Percentiles rank a stretch among this genome's conserved stretches.
These are phyloP conservation scores for Diaporthe humulicola DNA, from an alignment of 2,329 filamentous ascomycete species.

Conservation along the genomic window DNA sequence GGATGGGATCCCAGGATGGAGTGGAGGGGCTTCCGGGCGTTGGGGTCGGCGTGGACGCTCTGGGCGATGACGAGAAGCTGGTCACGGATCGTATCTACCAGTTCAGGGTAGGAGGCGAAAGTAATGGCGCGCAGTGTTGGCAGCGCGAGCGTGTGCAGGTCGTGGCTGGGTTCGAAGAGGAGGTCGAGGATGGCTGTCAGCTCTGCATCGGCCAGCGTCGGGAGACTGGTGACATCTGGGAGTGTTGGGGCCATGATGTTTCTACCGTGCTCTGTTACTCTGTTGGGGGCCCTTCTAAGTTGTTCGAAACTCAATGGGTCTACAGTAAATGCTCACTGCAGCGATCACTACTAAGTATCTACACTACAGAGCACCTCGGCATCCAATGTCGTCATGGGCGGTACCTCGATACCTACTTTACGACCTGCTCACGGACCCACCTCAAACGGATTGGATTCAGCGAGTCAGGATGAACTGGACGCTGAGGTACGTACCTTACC, in stretches of 20 bases:
- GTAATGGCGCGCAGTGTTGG: slow-evolving; percentile 70
- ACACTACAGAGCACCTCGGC: not conserved
- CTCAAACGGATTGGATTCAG: not conserved
- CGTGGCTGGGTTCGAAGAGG: slow-evolving; percentile 85
- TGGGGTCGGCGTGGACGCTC: slow-evolving; percentile 60
- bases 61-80: slow-evolving; percentile 70
- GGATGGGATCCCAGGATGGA: slow-evolving; percentile 86
- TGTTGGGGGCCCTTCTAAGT: not conserved
- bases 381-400: slow-evolving; percentile 14
- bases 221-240: slow-evolving; percentile 70
- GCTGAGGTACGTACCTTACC: not conserved
- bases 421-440: not conserved
- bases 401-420: not conserved
- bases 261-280: not conserved
- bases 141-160: slow-evolving; percentile 79
- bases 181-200: slow-evolving; percentile 76
- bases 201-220: slow-evolving; percentile 65
- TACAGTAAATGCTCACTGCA: no score
- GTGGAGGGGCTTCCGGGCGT: slow-evolving; percentile 71
- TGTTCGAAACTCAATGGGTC: no score
- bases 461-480: not conserved
- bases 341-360: not conserved
- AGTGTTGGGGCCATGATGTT: slow-evolving; percentile 52
- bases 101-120: slow-evolving; percentile 76
- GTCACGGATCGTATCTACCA: slow-evolving; percentile 76